phyloP scores from a whole-genome alignment of 1,284 basidiomycete species.

The Fereydounia khargensis region DNA sequence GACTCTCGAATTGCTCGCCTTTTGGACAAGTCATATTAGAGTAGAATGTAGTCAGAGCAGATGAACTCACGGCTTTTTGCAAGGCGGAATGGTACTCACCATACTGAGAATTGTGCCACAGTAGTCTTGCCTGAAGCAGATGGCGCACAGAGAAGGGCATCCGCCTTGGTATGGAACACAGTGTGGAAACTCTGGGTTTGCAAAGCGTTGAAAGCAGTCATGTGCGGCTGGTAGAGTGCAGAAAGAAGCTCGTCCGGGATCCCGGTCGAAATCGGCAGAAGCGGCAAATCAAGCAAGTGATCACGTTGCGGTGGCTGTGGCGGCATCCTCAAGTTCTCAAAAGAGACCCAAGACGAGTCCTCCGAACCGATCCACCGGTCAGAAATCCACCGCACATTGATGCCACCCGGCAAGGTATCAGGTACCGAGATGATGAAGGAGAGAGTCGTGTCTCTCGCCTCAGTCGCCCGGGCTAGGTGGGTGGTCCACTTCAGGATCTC shows the following conservation, averaged over 20 bases:
- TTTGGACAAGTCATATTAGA: too few species aligned
- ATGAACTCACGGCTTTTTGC: too few species aligned
- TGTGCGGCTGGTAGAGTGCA: slow-evolving; percentile 54
- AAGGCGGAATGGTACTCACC: too few species aligned
- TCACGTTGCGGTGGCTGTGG: slow-evolving; percentile 66
- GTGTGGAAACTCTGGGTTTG: slow-evolving; percentile 91
- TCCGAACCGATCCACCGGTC: slow-evolving; percentile 94
- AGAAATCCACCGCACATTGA: slow-evolving; percentile 71
- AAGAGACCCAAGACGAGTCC: slow-evolving; percentile 67
- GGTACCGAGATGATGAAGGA: slow-evolving; percentile 60
- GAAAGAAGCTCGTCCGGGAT: slow-evolving; percentile 16
- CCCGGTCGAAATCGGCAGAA: slow-evolving; percentile 67
- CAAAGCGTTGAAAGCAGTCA: slow-evolving; percentile 73
- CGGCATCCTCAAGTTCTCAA: slow-evolving; percentile 78
- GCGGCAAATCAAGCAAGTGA: slow-evolving; percentile 75
- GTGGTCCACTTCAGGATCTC: slow-evolving; percentile 77
- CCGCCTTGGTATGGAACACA: slow-evolving; percentile 69
- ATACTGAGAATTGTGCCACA: slow-evolving; percentile 59
- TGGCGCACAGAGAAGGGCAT: slow-evolving; percentile 79
- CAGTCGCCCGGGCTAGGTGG: slow-evolving; percentile 17
- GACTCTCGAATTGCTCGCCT: slow-evolving; percentile 10
- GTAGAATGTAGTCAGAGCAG: too few species aligned
- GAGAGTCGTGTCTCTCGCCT: slow-evolving; percentile 62
- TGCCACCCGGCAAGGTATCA: slow-evolving; percentile 12
- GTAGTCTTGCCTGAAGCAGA: slow-evolving; percentile 78